Evolutionary conservation across 495 filamentous ascomycete genomes (phyloP).

Genomic region (Lophiostoma macrostomum): DNA sequence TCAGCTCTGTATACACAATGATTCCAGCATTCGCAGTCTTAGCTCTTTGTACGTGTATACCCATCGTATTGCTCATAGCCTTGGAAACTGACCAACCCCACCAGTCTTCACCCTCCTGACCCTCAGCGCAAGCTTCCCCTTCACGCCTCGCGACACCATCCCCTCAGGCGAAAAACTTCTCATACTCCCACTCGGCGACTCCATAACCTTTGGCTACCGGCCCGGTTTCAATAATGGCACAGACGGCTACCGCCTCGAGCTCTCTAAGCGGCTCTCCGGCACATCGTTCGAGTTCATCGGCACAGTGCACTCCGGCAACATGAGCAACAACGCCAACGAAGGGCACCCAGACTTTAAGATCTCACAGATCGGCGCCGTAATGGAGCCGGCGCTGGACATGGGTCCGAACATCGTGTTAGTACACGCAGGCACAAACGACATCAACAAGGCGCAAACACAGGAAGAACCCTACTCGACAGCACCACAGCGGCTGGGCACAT

Average conservation of each 20-base stretch:
- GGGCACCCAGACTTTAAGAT: conserved; percentile 18
- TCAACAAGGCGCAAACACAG: neutral
- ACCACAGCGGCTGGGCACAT: conserved; percentile 1
- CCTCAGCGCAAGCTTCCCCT: neutral
- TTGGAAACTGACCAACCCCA: too few species aligned
- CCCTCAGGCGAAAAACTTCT: conserved; percentile 5
- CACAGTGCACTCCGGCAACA: conserved; percentile 18
- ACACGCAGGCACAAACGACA: conserved; percentile 23
- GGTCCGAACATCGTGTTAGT: conserved; percentile 18
- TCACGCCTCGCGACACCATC: neutral
- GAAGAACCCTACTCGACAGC: conserved; percentile 8
- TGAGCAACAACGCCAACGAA: conserved; percentile 24
- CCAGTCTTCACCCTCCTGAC: too few species aligned
- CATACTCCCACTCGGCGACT: conserved; percentile 26
- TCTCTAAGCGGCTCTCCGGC: conserved; percentile 1
- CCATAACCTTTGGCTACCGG: conserved; percentile 19
- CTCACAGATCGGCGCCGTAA: neutral
- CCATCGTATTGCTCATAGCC: too few species aligned
- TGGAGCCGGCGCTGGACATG: conserved; percentile 5
- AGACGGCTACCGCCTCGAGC: conserved; percentile 20
- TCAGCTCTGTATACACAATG: too few species aligned
- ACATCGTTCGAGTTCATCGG: conserved; percentile 12
- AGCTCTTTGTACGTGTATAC: too few species aligned
- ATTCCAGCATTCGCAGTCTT: too few species aligned
- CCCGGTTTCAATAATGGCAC: conserved; percentile 5